These are phyloP conservation scores for Candida dubliniensis DNA, from an alignment of 1,139 yeast genomes.

Conservation along the genomic window DNA sequence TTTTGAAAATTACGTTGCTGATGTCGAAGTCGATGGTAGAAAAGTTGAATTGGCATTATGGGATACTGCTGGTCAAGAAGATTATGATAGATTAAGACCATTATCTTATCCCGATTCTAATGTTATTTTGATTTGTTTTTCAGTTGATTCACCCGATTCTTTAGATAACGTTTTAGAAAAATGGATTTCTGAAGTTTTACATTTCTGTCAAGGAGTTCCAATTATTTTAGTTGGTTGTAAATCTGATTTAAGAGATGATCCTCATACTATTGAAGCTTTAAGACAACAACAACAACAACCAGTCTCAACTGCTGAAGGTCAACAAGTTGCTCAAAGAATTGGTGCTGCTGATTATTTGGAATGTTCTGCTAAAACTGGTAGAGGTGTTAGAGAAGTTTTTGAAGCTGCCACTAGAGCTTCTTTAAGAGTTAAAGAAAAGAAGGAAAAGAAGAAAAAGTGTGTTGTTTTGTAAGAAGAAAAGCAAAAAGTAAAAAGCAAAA, in stretches of 20 bases:
- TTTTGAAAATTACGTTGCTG: slow-evolving; percentile 92
- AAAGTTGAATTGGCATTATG: slow-evolving; percentile 91
- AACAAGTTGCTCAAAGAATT: slow-evolving; percentile 79
- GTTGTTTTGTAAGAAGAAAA: slow-evolving; percentile 48
- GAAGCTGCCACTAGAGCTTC: slow-evolving; percentile 93
- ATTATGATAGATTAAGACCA: slow-evolving; percentile 92
- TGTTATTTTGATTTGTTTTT: slow-evolving; percentile 88
- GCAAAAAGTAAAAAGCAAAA: not conserved
- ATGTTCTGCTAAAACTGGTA: slow-evolving; percentile 91
- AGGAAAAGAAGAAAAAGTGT: slow-evolving; percentile 57
- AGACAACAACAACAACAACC: slow-evolving; percentile 76
- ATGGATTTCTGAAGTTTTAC: slow-evolving; percentile 93
- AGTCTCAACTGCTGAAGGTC: slow-evolving; percentile 77
- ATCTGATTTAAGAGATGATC: slow-evolving; percentile 84
- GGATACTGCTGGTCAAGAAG: slow-evolving; percentile 99
- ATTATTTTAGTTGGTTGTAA: slow-evolving; percentile 92
- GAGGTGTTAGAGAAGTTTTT: slow-evolving; percentile 88
- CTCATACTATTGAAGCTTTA: slow-evolving; percentile 70
- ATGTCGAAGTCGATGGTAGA: slow-evolving; percentile 92
- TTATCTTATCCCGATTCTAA: slow-evolving; percentile 91
- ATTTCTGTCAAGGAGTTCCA: slow-evolving; percentile 94
- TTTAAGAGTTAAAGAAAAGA: slow-evolving; percentile 62
- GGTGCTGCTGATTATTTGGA: slow-evolving; percentile 87
- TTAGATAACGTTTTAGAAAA: slow-evolving; percentile 90
- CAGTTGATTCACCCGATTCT: slow-evolving; percentile 89